phyloP scores from a whole-genome alignment of 2,329 filamentous ascomycete genomes.

The Penicillium brevicompactum region DNA sequence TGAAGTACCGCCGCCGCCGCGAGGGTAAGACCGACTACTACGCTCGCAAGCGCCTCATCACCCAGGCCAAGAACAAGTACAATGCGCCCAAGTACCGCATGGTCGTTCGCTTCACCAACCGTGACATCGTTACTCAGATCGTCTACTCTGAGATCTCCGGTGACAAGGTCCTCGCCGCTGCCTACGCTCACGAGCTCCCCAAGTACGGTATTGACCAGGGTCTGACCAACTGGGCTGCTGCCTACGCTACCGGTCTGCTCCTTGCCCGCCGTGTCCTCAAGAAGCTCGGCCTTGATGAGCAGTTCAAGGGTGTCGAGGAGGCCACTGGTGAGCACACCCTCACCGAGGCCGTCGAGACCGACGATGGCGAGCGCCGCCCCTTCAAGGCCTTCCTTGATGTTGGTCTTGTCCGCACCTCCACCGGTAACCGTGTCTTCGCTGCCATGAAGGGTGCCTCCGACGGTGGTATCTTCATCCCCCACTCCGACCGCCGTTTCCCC shows the following conservation, averaged over 20 bases:
- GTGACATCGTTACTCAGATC: conserved; percentile 98
- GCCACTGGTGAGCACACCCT: conserved; percentile 92
- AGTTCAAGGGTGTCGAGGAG: conserved; percentile 96
- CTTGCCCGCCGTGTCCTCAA: conserved; percentile 94
- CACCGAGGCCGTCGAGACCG: conserved; percentile 89
- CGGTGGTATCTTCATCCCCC: conserved; percentile 93
- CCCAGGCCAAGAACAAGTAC: conserved; percentile 99
- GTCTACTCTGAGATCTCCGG: conserved; percentile 93
- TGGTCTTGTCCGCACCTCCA: conserved; percentile 94
- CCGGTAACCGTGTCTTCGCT: conserved; percentile 97
- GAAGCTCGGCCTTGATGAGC: conserved; percentile 94
- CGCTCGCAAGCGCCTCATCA: conserved; percentile 98
- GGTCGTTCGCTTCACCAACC: conserved; percentile 99
- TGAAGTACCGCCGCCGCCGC: conserved; percentile 98
- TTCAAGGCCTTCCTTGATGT: conserved; percentile 99
- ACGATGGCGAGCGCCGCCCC: conserved; percentile 85
- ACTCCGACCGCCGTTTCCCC: conserved; percentile 99
- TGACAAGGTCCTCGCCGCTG: conserved; percentile 92
- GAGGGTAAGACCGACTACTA: conserved; percentile 99
- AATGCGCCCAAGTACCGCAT: conserved; percentile 99
- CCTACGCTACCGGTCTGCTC: conserved; percentile 95
- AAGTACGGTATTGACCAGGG: conserved; percentile 97
- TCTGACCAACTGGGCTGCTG: conserved; percentile 99
- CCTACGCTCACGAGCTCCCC: conserved; percentile 97
- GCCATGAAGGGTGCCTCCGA: conserved; percentile 99